A percentile compares a stretch with the other conserved stretches of the same genome.
phyloP scores from a whole-genome alignment of 2,329 filamentous ascomycete species.

The Gliomastix tumulicola region DNA sequence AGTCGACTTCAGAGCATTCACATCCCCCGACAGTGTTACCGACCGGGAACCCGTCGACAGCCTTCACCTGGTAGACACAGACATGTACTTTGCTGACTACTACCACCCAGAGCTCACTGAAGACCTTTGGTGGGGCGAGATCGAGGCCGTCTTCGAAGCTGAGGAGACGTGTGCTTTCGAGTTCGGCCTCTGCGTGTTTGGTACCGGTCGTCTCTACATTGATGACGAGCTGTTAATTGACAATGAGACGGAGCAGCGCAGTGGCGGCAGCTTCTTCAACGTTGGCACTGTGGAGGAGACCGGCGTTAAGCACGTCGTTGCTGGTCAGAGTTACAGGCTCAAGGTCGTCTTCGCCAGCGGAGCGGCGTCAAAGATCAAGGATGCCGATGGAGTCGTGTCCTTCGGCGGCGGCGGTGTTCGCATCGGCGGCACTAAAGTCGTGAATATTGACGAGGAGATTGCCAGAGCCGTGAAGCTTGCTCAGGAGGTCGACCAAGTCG shows the following conservation, averaged over 20 bases:
- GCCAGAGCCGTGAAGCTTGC: slow-evolving; percentile 26
- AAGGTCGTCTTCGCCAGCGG: slow-evolving; percentile 8
- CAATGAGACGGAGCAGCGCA: slow-evolving; percentile 17
- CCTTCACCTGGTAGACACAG: slow-evolving; percentile 12
- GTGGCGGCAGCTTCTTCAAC: slow-evolving; percentile 25
- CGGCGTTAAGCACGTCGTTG: slow-evolving; percentile 5
- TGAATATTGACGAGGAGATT: slow-evolving; percentile 6
- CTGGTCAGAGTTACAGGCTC: slow-evolving; percentile 5
- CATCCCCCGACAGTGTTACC: slow-evolving; percentile 1
- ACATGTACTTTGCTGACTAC: slow-evolving; percentile 17
- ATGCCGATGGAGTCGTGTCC: slow-evolving; percentile 6
- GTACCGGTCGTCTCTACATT: slow-evolving; percentile 21
- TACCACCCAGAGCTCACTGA: slow-evolving; percentile 9
- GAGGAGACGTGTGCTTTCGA: slow-evolving; percentile 13
- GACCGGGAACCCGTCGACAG: slow-evolving; percentile 10
- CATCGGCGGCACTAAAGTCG: slow-evolving; percentile 7
- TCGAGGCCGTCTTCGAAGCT: background rate
- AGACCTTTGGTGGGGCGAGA: background rate
- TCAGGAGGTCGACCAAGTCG: slow-evolving; percentile 46
- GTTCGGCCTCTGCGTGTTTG: slow-evolving; percentile 21
- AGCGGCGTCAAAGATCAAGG: slow-evolving; percentile 5
- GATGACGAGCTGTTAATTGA: slow-evolving; percentile 22
- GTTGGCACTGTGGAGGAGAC: slow-evolving; percentile 22
- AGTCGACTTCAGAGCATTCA: slow-evolving; percentile 13
- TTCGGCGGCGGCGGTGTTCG: slow-evolving; percentile 9